phyloP scores from a whole-genome alignment of 495 filamentous ascomycete species.

The Penicillium bovifimosum region DNA sequence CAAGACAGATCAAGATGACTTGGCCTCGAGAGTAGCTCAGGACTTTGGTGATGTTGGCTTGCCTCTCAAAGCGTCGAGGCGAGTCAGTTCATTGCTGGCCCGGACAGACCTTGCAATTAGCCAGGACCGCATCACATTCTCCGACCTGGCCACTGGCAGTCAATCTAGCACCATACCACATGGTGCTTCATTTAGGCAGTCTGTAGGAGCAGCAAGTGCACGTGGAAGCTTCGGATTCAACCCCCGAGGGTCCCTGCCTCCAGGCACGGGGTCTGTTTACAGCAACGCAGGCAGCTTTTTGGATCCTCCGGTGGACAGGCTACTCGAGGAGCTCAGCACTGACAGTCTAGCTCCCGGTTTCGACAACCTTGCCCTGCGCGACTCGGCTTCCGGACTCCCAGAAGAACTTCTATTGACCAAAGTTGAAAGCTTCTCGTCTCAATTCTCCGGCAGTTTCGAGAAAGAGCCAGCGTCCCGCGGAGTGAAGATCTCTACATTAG shows the following conservation, averaged over 20 bases:
- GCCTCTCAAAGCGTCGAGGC: slow-evolving; percentile 67
- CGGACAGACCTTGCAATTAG: slow-evolving; percentile 77
- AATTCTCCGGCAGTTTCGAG: slow-evolving; percentile 52
- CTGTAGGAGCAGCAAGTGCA: slow-evolving; percentile 63
- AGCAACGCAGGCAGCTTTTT: slow-evolving; percentile 49
- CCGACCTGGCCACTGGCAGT: slow-evolving; percentile 55
- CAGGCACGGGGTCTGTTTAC: slow-evolving; percentile 37
- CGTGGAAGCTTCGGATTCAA: slow-evolving; percentile 56
- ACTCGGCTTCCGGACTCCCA: slow-evolving; percentile 62
- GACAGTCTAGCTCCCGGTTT: slow-evolving; percentile 61
- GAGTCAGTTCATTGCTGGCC: slow-evolving; percentile 91
- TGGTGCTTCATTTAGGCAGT: slow-evolving; percentile 57
- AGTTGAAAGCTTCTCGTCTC: slow-evolving; percentile 63
- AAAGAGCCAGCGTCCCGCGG: slow-evolving; percentile 39
- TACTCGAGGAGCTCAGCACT: slow-evolving; percentile 66
- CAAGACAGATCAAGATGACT: slow-evolving; percentile 47
- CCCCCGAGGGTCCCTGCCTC: slow-evolving; percentile 36
- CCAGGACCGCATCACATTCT: slow-evolving; percentile 69
- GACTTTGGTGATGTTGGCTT: slow-evolving; percentile 65
- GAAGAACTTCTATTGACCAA: slow-evolving; percentile 71
- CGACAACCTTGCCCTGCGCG: slow-evolving; percentile 64
- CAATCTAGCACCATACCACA: slow-evolving; percentile 42
- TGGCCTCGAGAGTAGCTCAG: slow-evolving; percentile 70
- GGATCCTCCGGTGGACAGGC: slow-evolving; percentile 63
- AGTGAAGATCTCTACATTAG: slow-evolving; percentile 60